Base-by-base conservation (phyloP, 2,329 filamentous ascomycete genomes). In the Colletotrichum filicis region DNA sequence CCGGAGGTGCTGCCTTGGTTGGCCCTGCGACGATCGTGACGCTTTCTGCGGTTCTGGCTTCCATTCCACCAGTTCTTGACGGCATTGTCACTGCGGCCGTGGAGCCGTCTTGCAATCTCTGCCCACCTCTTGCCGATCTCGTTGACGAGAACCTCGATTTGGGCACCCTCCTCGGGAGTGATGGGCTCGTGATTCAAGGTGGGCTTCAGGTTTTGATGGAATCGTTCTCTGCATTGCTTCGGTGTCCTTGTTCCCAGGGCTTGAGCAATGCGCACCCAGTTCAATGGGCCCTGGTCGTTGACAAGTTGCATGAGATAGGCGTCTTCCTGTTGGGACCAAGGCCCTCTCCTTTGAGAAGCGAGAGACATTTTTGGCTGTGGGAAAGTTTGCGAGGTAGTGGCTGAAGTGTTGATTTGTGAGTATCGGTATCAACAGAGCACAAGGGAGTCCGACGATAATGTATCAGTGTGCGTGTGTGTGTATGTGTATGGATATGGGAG, bases 51-150 rank as follows among this genome's bases (percentile, higher is more conserved):
- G 85, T 98, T 98, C 88, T 95, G 93, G 80, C 93, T 94, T 62
- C 95, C 95, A 80, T 98, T 98, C 94, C 94, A 98, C 95, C 95
- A 98, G 83, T 98, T 98, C 90, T 98, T 98, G 75, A 98, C 94
- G 32, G 94, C 93, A 79, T 98, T 98, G 85, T 98, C 95, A 82
- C 95, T 97, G 79, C 95, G 92, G 76, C 95, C 95, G 67, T 92
- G 89, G 24, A 98, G 88, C 58, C 91, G 88, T 76, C 95, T 90
- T 57, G 95, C 94, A 79, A 98, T 98, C 80, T 98, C 95, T 2
- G 95, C 95, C 95, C 95, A 98, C 69, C 93, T 91, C 85, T 95
- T 96, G 74, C 95, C 95, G 85, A 94, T 91, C 77, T 93, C 89
- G 12, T 84, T 82, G 19, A 98, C 95, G 81, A 97, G 88, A 71